Percentiles rank a stretch among this genome's conserved stretches.
Conservation (phyloP, 768 basidiomycete genomes). For the Tephrocybe sp. region DNA sequence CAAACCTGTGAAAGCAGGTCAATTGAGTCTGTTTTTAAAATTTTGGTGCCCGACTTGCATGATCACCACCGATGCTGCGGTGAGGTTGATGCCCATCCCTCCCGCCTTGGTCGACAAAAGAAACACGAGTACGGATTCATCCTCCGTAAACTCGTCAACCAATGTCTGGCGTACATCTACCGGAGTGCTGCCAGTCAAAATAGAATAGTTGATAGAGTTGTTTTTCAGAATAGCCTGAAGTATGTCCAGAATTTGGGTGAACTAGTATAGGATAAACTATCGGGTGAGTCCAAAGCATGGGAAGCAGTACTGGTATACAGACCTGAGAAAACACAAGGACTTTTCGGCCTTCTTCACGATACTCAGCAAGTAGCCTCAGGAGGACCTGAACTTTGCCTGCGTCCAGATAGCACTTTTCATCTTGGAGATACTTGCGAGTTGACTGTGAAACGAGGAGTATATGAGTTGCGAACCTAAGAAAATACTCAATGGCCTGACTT, state of each 20-base stretch:
- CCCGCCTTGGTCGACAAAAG: constrained; percentile 91
- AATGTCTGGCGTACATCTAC: constrained; percentile 91
- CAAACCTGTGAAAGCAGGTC: constrained; percentile 56
- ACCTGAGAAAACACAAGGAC: constrained; percentile 95
- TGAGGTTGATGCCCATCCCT: constrained; percentile 95
- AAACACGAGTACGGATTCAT: constrained; percentile 84
- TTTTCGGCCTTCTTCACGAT: constrained; percentile 68
- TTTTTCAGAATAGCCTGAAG: constrained; percentile 79
- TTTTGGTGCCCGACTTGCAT: constrained; percentile 47
- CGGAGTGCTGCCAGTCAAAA: constrained; percentile 90
- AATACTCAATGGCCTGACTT: constrained; percentile 46
- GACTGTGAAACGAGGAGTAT: constrained; percentile 40
- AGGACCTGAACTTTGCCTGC: constrained; percentile 85
- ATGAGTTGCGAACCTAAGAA: background rate
- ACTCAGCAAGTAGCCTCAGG: constrained; percentile 65
- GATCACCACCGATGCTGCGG: constrained; percentile 93
- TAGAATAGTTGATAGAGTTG: constrained; percentile 67
- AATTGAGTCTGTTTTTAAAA: background rate
- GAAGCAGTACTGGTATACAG: constrained; percentile 14
- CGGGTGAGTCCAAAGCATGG: background rate
- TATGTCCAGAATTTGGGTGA: constrained; percentile 95
- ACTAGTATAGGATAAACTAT: constrained; percentile 42
- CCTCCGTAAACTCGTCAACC: constrained; percentile 94
- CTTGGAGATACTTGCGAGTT: constrained; percentile 70
- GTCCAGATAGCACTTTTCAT: constrained; percentile 73